Base-by-base conservation (phyloP, 2,329 filamentous ascomycete genomes). In the Penicillium aurantiogriseum region DNA sequence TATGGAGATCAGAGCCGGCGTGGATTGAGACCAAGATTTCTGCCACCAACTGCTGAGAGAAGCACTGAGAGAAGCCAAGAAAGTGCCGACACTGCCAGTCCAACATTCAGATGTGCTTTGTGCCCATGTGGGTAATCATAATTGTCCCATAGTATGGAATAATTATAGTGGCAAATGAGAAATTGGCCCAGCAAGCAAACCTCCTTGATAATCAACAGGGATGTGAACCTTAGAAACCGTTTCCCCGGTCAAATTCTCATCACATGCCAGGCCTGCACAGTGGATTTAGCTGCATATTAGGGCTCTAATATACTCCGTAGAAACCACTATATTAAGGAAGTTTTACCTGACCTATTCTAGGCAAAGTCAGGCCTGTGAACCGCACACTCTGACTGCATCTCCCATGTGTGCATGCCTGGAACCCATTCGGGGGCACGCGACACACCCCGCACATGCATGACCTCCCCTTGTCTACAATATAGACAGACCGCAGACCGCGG, bases 341-440 rank as follows among this genome's bases (percentile, higher is more conserved):
- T 39, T 46, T 13, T 38, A 8, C 11, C 9, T 38, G 5, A 8
- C 19, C 46, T 17, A n/a, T 4, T 25, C 21, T 15, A 44, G 11
- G 10, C 13, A 33, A 51, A 23, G 17, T 8, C 13, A 21, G 17
- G 13, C 49, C 8, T 29, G n/a, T 13, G n/a, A n/a, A 38, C 31
- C 19, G 21, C 35, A 23, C 10, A 25, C 19, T 35, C 29, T 43
- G 21, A 19, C 39, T 53, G 40, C 33, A 36, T 55, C 21, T 54
- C 35, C 9, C 9, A 33, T 36, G 54, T 51, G 57, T 5, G 17
- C 35, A 6, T 36, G 15, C 15, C 33, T 36, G 57, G 62, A 54
- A 57, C 59, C 57, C 51, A 60, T 51, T 40, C 51, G 44, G 46
- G 38, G 58, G 39, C 61, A 59, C 38, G 45, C 60, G 49, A 57